A percentile compares a stretch with the other conserved stretches of the same genome.
Evolutionary conservation across 345 rosid species (phyloP).

Genomic region (Aegle marmelos): DNA sequence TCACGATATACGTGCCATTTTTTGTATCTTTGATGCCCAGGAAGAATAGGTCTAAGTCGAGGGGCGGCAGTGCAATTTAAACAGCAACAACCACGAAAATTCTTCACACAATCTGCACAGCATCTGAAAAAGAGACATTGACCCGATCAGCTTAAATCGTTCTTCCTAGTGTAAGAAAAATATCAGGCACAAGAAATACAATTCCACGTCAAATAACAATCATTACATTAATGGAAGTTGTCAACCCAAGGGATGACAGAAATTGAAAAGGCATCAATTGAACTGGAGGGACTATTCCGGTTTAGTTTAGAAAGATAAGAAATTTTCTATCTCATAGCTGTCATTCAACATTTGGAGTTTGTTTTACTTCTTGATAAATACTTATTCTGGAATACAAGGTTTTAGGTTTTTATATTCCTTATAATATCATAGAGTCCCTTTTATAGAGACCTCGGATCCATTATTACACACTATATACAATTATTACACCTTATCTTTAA

Average conservation of each 20-base stretch:
- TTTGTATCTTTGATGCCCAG: slow-evolving; percentile 70
- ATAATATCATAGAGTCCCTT: too few relatives aligned
- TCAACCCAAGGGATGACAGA: not conserved
- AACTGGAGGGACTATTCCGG: not conserved
- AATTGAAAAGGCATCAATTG: not conserved
- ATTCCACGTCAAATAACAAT: not conserved
- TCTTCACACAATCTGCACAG: slow-evolving; percentile 50
- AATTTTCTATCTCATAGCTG: not conserved
- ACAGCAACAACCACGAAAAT: slow-evolving; percentile 77
- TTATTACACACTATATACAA: too few relatives aligned
- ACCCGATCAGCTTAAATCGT: not conserved
- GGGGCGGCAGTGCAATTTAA: slow-evolving; percentile 60
- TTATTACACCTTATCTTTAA: too few relatives aligned
- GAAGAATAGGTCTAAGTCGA: slow-evolving; percentile 77
- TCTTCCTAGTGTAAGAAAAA: not conserved
- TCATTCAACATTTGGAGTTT: not conserved
- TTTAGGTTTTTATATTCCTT: too few relatives aligned
- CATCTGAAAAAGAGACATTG: slow-evolving; percentile 45
- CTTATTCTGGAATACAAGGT: too few relatives aligned
- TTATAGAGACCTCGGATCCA: too few relatives aligned
- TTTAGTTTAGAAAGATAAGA: not conserved
- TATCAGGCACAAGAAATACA: not conserved
- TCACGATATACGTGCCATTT: slow-evolving; percentile 82
- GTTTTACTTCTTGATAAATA: not conserved
- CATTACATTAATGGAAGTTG: not conserved